Percentiles rank a stretch among this genome's conserved stretches.
These are phyloP conservation scores for Tarenaya hassleriana DNA, from an alignment of 345 rosid genomes.

Conservation along the genomic window DNA sequence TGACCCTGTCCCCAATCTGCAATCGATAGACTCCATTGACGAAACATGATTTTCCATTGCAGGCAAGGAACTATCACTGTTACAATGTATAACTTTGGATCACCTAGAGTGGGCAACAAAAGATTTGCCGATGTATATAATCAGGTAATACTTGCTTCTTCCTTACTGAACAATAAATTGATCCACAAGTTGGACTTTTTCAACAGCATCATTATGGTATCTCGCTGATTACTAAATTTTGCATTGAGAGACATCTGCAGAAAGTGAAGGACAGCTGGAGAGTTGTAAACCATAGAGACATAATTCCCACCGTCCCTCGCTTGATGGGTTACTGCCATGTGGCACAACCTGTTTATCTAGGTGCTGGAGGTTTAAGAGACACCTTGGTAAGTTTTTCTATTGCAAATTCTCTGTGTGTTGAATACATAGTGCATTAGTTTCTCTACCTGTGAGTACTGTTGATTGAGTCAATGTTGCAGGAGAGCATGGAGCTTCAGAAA, in stretches of 20 bases:
- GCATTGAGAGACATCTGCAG: constrained; percentile 34
- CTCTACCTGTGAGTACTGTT: background rate
- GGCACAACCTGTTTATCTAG: constrained; percentile 82
- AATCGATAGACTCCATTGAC: constrained; percentile 1
- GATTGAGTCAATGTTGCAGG: constrained; percentile 34
- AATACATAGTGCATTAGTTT: background rate
- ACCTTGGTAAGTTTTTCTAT: constrained; percentile 45
- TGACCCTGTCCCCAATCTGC: constrained; percentile 5
- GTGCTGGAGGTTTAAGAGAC: constrained; percentile 54
- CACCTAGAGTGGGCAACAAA: constrained; percentile 96
- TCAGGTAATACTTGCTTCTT: constrained; percentile 41
- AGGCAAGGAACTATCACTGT: constrained; percentile 65
- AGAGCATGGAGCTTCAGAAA: constrained; percentile 46
- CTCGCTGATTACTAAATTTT: constrained; percentile 14
- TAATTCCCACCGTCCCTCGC: constrained; percentile 92
- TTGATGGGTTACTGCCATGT: constrained; percentile 98
- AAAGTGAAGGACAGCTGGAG: constrained; percentile 94
- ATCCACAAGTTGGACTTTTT: constrained; percentile 12
- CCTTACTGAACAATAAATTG: constrained; percentile 1
- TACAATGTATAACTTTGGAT: constrained; percentile 94
- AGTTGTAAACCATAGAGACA: constrained; percentile 93
- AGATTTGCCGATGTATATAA: constrained; percentile 79
- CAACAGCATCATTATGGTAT: background rate
- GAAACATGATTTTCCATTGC: constrained; percentile 19
- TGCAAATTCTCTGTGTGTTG: background rate